phyloP scores from a whole-genome alignment of 805 yeast genomes.

The Hanseniaspora occidentalis region DNA sequence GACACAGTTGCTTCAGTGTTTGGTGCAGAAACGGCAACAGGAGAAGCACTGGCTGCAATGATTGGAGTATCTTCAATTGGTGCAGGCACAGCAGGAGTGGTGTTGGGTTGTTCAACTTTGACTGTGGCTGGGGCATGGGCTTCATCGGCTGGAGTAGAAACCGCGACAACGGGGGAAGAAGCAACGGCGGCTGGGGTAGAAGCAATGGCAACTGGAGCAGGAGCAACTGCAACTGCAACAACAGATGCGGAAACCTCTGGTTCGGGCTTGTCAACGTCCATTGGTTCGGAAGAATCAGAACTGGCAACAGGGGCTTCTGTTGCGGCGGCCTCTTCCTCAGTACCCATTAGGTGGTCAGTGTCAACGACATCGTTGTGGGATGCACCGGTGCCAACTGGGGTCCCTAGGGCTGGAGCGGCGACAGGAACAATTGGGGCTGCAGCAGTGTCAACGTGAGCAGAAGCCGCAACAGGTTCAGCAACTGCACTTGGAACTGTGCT shows the following conservation, averaged over 20 bases:
- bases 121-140: conserved; percentile 4
- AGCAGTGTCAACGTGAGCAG: conserved; percentile 6
- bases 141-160: conserved; percentile 5
- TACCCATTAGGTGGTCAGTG: conserved; percentile 5
- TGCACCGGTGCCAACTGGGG: conserved; percentile 6
- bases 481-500: conserved; percentile 5
- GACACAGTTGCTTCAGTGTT: conserved; percentile 4
- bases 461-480: conserved; percentile 4
- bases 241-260: background rate
- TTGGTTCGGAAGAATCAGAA: conserved; percentile 1
- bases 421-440: conserved; percentile 6
- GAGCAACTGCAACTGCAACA: background rate
- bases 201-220: conserved; percentile 1
- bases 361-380: conserved; percentile 6
- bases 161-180: conserved; percentile 1
- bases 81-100: conserved; percentile 1
- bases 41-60: conserved; percentile 5
- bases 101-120: conserved; percentile 1
- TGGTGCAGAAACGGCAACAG: conserved; percentile 5
- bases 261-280: background rate
- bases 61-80: background rate
- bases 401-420: too few relatives aligned
- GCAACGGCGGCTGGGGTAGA: background rate
- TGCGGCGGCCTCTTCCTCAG: conserved; percentile 4
- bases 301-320: conserved; percentile 1